Percentiles rank a stretch among this genome's conserved stretches.
Conservation (phyloP, 2,329 filamentous ascomycete species). For the Colletotrichum melonis region DNA sequence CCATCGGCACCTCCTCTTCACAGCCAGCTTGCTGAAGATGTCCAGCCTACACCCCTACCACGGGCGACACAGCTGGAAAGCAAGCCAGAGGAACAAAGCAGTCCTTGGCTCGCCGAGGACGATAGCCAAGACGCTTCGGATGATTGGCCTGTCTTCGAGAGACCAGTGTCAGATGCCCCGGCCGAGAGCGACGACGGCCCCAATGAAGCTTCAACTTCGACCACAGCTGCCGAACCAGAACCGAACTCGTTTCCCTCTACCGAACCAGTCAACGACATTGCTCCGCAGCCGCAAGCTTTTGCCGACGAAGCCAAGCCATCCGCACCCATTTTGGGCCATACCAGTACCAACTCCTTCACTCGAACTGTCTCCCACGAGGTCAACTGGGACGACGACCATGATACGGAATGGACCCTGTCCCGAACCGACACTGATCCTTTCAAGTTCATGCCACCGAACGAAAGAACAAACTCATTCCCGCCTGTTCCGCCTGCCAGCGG, state of each 20-base stretch:
- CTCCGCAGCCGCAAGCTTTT: background rate
- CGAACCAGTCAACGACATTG: background rate
- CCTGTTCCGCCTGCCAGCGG: slow-evolving; percentile 57
- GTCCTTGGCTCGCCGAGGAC: slow-evolving; percentile 12
- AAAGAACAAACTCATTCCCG: slow-evolving; percentile 74
- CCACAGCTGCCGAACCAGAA: background rate
- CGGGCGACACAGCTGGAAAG: background rate
- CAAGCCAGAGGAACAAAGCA: background rate
- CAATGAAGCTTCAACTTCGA: background rate
- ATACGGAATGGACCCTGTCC: slow-evolving; percentile 66
- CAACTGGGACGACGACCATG: slow-evolving; percentile 68
- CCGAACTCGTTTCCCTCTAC: background rate
- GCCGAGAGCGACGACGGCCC: background rate
- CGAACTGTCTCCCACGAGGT: slow-evolving; percentile 73
- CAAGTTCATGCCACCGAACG: slow-evolving; percentile 67
- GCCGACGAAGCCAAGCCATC: slow-evolving; percentile 18
- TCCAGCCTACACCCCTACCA: slow-evolving; percentile 1
- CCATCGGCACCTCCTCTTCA: background rate
- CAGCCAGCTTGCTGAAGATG: background rate
- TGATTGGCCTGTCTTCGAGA: slow-evolving; percentile 41
- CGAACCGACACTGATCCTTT: slow-evolving; percentile 67
- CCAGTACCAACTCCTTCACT: slow-evolving; percentile 72
- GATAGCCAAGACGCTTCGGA: slow-evolving; percentile 34
- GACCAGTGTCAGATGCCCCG: background rate
- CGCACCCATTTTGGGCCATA: slow-evolving; percentile 49